Evolutionary conservation across 2,329 filamentous ascomycete genomes (phyloP), one percentile per base, ranked within the genome.

Genomic region (Pseudogymnoascus sp.): DNA sequence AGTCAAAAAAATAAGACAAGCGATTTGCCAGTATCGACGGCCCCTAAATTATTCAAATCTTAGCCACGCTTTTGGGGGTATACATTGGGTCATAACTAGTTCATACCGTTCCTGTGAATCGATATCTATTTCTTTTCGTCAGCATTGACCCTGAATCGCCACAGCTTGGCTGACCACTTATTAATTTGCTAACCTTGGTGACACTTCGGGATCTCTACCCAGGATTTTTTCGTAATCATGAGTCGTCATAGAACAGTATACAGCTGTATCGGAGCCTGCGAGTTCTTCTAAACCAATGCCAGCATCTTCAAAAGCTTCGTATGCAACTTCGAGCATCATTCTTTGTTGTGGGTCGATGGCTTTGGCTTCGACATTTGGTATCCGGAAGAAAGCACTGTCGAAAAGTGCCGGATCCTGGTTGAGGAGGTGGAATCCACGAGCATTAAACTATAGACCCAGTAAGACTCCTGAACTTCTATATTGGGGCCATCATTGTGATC

Each of bases 321-420:
- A 71, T 8, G 67, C 68, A 23, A 64, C 67, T 59, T 73, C 71
- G 0, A 73, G 61, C 8, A 72, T 19, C 2, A 72, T 15, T 23
- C 71, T 65, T 61, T 72, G 69, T 35, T 73, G 71, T 8, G 71
- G 70, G 65, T 73, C 70, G 26, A 76, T 73, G n/a, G 71, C 65
- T 62, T 69, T 64, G 2, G 64, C 42, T 36, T 70, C 68, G 2
- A 47, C 28, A 17, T 64, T 36, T 65, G 7, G 36, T 38, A 68
- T 47, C 11, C 19, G 26, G 47, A 70, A 70, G 33, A 70, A 62
- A 2, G 65, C 64, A n/a, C 64, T 65, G 47, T 71, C 68, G 28
- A 71, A 70, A 2, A 65, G 9, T 31, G 42, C 28, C 8, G 64
- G 15, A 40, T 67, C 59, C 15, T 68, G 64, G 15, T 64, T 26